phyloP scores from a whole-genome alignment of 331 rosid species.

The Quercus lobata region DNA sequence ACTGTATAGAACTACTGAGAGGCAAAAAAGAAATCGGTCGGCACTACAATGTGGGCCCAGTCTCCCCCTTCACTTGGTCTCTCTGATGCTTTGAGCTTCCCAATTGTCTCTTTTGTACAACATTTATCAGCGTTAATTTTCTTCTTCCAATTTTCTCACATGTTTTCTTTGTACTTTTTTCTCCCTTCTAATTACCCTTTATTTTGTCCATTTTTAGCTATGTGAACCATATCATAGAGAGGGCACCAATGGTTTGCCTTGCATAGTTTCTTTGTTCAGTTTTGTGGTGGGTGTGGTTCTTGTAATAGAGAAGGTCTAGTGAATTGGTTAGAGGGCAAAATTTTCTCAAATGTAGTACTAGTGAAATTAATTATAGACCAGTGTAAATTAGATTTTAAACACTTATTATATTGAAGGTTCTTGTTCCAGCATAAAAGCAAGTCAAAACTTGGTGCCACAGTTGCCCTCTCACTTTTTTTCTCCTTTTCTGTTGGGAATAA shows the following conservation, averaged over 20 bases:
- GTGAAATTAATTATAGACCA: conserved; percentile 16
- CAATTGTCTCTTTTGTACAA: conserved; percentile 44
- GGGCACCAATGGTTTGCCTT: conserved; percentile 47
- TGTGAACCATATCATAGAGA: conserved; percentile 24
- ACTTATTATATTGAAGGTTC: not conserved
- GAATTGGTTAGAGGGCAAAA: conserved; percentile 28
- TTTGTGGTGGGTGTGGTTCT: conserved; percentile 36
- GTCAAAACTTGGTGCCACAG: not conserved
- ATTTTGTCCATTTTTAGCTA: conserved; percentile 12
- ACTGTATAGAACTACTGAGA: conserved; percentile 52
- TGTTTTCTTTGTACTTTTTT: not conserved
- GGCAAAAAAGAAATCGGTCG: conserved; percentile 31
- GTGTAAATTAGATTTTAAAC: conserved; percentile 43
- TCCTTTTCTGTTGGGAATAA: not conserved
- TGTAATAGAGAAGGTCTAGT: conserved; percentile 19
- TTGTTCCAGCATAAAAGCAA: not conserved
- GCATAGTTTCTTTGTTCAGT: conserved; percentile 1
- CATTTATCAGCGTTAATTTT: conserved; percentile 45
- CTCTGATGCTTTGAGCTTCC: conserved; percentile 35
- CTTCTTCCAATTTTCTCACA: conserved; percentile 21
- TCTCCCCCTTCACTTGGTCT: conserved; percentile 28
- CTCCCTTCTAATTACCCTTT: conserved; percentile 18
- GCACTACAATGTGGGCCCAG: conserved; percentile 29
- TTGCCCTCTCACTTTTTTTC: not conserved
- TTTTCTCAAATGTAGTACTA: conserved; percentile 29